Evolutionary conservation across 306 rosid genomes (phyloP).

Genomic region (Leucaena leucocephala): DNA sequence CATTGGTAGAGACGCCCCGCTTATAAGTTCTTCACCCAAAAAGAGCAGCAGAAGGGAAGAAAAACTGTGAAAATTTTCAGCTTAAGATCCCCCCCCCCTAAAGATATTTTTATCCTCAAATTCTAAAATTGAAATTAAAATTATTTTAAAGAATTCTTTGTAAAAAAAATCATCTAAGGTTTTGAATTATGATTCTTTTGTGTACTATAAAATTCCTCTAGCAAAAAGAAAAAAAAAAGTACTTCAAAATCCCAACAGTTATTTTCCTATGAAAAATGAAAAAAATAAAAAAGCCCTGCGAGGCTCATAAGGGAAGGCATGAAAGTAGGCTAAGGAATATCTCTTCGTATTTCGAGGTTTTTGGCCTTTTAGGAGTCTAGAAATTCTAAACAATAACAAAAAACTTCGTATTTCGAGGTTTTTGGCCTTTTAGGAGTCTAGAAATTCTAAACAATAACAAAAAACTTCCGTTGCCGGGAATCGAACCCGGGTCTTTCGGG

Average conservation of each 20-base stretch:
- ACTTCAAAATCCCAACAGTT: neutral
- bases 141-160: neutral
- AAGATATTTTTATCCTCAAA: neutral
- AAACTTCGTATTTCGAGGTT: neutral
- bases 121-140: no score
- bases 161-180: neutral
- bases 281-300: no score
- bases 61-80: neutral
- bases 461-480: conserved; percentile 60
- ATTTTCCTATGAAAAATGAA: neutral
- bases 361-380: no score
- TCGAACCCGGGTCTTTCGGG: conserved; percentile 61
- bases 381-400: neutral
- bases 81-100: neutral
- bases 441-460: neutral
- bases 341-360: no score
- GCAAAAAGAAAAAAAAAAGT: neutral
- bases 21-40: neutral
- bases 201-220: neutral
- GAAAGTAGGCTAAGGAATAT: no score
- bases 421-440: no score
- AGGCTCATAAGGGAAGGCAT: no score
- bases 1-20: neutral
- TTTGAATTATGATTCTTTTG: no score
- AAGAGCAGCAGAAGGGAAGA: neutral